phyloP scores from a whole-genome alignment of 2,329 filamentous ascomycete genomes.

The Parascedosporium putredinis region DNA sequence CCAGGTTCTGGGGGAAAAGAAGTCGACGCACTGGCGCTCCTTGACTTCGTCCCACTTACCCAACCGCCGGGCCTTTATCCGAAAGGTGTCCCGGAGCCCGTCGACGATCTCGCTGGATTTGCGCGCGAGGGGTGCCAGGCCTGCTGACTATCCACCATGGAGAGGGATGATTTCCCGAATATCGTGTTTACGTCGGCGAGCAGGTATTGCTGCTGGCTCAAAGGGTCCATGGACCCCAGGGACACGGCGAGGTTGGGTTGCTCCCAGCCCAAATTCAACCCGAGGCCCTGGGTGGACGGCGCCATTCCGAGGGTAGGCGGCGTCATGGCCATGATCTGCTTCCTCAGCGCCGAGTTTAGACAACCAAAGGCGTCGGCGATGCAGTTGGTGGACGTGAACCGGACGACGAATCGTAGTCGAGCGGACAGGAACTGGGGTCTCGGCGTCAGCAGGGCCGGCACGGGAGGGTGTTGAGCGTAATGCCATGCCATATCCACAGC shows the following conservation, averaged over 20 bases:
- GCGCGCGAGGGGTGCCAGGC: not conserved
- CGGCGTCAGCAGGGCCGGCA: not conserved
- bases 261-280: too few species aligned
- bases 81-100: not conserved
- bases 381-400: not conserved
- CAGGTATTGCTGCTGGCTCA: not conserved
- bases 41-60: not conserved
- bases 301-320: too few species aligned
- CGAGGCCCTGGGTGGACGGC: too few species aligned
- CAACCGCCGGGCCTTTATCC: not conserved
- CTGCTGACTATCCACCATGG: not conserved
- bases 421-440: not conserved
- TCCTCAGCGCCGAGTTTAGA: not conserved
- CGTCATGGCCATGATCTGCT: not conserved
- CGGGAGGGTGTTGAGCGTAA: not conserved
- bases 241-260: too few species aligned
- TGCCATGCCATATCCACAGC: not conserved
- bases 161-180: not conserved
- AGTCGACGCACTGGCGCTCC: not conserved
- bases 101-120: not conserved
- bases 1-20: not conserved
- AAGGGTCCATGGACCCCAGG: not conserved
- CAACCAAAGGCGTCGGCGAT: not conserved
- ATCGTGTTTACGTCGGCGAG: not conserved
- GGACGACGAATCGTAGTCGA: not conserved